Base-by-base conservation (phyloP, 148 eudicot genomes). In the Oxyria digyna region DNA sequence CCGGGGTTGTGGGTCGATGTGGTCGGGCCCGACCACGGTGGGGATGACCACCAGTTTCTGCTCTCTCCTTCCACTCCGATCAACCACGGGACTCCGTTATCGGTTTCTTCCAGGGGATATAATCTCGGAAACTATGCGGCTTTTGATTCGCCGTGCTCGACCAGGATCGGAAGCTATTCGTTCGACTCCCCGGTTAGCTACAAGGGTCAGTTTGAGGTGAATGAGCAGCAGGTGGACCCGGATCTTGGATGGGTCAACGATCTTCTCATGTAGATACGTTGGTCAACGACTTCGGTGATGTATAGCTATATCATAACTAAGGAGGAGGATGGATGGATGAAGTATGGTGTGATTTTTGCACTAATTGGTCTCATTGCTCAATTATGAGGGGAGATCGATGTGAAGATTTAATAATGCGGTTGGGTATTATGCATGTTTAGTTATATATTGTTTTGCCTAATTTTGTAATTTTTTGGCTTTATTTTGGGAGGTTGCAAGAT, bases 191-290 rank as follows among this genome's bases (percentile, higher is more conserved):
- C 65, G 37, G 37, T 15, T 35, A 27, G 31, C 32, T 54, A 54
- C 11, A 54, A 24, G 31, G 35, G 35, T 26, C 3, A 35, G 3
- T 27, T 57, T 6, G 35, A 57, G 33, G 33, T 27, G 73, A n/a
- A 14, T 37, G 48, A 32, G 43, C 4, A n/a, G n/a, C n/a, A n/a
- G n/a, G n/a, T n/a, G n/a, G 73, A 38, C 21, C 65, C 73, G 59
- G 73, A 52, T 52, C 65, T 70, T 13, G 73, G 73, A 33, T 70
- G 73, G 73, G 73, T 70, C 31, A 57, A 70, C 9, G 73, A 70
- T 13, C 73, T 70, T 15, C 65, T 70, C 45, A 70, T 38, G 65
- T 70, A 69, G 71, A 48, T 17, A 64, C 40, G 38, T 9, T 0
- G 26, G 41, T 38, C 55, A 26, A 18, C 6, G 55, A 20, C 10